These are phyloP conservation scores for Artemisia argyi DNA, from an alignment of 129 eudicot species.

Conservation along the genomic window DNA sequence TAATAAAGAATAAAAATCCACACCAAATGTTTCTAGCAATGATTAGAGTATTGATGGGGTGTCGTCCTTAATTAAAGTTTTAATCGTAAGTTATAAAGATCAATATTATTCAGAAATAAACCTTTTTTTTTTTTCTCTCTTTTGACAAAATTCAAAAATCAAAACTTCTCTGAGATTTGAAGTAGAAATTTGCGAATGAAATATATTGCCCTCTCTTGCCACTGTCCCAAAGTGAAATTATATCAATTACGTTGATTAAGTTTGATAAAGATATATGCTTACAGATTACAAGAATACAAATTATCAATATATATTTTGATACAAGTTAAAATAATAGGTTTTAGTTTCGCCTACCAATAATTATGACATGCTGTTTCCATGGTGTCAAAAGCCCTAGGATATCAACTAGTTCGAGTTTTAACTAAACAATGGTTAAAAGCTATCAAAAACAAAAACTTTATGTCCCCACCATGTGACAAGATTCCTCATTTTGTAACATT, in stretches of 20 bases:
- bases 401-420: neutral
- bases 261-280: too few relatives aligned
- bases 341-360: constrained; percentile 17
- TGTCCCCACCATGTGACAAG: constrained; percentile 34
- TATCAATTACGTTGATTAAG: too few relatives aligned
- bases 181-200: too few relatives aligned
- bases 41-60: neutral
- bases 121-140: too few relatives aligned
- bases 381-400: constrained; percentile 24
- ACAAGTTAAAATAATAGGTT: neutral
- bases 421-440: constrained; percentile 1
- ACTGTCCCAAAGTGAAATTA: too few relatives aligned
- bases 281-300: too few relatives aligned
- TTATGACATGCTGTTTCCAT: constrained; percentile 34
- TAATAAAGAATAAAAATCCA: neutral
- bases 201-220: too few relatives aligned
- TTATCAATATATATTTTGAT: too few relatives aligned
- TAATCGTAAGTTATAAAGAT: too few relatives aligned
- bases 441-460: constrained; percentile 12
- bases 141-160: too few relatives aligned
- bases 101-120: too few relatives aligned
- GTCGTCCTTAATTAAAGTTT: neutral
- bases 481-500: constrained; percentile 16
- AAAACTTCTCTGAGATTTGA: too few relatives aligned
- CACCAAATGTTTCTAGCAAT: neutral